Base-by-base conservation (phyloP, 2,329 filamentous ascomycete species). In the Neofusicoccum kwambonambiense region DNA sequence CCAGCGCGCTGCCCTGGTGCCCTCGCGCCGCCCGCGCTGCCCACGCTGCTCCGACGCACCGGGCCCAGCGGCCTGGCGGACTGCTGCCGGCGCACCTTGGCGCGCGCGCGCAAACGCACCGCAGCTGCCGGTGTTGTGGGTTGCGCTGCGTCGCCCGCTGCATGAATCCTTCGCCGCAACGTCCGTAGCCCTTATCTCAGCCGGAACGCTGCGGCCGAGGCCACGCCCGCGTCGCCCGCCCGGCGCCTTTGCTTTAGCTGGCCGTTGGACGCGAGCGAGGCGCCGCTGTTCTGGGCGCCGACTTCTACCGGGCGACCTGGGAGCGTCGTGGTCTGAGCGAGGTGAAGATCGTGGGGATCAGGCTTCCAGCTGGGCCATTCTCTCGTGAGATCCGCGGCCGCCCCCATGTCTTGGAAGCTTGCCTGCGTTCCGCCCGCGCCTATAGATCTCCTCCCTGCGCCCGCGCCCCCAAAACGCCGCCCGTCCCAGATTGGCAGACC, bases 101-200 rank as follows among this genome's bases (percentile, higher is more conserved):
- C 27, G 27, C 5, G 27, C 27, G 27, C 52, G 37, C 39, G 52
- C 52, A 34, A 42, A 57, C 56, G 56, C 56, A 42, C 31, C 47
- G 56, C 17, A 31, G 42, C 42, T 47, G 44, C 41, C 56, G 15
- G 17, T 39, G 42, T 45, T n/a, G 41, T 47, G 56, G 57, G 58
- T 41, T 51, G 58, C 45, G 42, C 17, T 61, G 42, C 45, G 27
- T 61, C 31, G 42, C 8, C 44, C 19, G 58, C 58, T 62, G 58
- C 58, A 62, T 51, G 58, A 50, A 62, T 62, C 58, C 47, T 62
- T 62, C 56, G 56, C 56, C 56, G 56, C 56, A 37, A 44, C 54
- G 51, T 35, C 37, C 51, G 37, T 35, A 17, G 54, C 27, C 45
- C 45, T 62, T 62, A 62, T 62, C 58, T 45, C 37, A 45, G 58